Conservation (phyloP, 1,284 basidiomycete genomes). For the Fistulinella cinereoalba region DNA sequence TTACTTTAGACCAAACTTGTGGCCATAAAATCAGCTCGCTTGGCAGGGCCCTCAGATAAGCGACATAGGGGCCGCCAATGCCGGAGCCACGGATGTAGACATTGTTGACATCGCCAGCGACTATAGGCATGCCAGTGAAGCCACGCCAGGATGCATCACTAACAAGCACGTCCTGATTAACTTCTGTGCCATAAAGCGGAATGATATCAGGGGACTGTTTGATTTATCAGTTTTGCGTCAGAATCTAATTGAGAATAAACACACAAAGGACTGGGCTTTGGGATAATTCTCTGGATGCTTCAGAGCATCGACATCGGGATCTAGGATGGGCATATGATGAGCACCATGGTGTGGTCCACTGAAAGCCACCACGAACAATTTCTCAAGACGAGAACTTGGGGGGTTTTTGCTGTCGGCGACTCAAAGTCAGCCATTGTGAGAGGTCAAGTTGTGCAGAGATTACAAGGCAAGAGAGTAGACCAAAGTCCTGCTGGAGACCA, state of each 20-base stretch:
- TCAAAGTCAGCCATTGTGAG: too few relatives aligned
- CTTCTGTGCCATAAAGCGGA: conserved; percentile 7
- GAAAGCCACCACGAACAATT: too few relatives aligned
- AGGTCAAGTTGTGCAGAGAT: too few relatives aligned
- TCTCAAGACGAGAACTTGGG: too few relatives aligned
- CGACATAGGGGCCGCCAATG: conserved; percentile 7
- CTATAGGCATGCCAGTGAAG: conserved; percentile 11
- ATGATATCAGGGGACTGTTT: conserved; percentile 13
- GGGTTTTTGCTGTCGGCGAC: too few relatives aligned
- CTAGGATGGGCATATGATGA: too few relatives aligned
- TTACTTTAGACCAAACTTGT: conserved; percentile 2
- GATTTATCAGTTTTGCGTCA: not conserved
- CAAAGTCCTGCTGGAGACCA: too few relatives aligned
- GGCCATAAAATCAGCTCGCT: conserved; percentile 16
- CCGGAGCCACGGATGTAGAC: conserved; percentile 12
- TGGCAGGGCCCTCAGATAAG: conserved; percentile 7
- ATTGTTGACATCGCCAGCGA: conserved; percentile 11
- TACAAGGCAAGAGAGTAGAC: too few relatives aligned
- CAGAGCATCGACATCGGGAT: too few relatives aligned
- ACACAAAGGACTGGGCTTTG: conserved; percentile 11
- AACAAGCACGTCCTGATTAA: not conserved
- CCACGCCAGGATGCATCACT: conserved; percentile 7
- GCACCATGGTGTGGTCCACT: too few relatives aligned
- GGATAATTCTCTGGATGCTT: conserved; percentile 8
- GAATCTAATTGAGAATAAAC: not conserved